These are phyloP conservation scores for Anaeromyces robustus DNA, from an alignment of 192 early-diverging fungal species.

Conservation along the genomic window DNA sequence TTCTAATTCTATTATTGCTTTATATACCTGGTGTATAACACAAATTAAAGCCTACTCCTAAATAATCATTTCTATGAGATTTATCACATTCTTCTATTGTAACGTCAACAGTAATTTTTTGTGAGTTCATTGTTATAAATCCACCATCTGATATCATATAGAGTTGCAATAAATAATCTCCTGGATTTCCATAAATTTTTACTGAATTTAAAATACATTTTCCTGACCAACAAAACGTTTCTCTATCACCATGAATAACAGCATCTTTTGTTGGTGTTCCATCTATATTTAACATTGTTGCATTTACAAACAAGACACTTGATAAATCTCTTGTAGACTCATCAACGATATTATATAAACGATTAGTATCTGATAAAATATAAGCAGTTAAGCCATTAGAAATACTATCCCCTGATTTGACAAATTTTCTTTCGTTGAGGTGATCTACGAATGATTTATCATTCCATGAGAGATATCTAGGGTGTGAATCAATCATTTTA, in stretches of 20 bases:
- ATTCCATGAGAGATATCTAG: background rate
- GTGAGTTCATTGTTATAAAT: background rate
- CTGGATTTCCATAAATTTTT: background rate
- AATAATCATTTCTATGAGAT: background rate
- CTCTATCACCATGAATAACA: background rate
- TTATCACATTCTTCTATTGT: background rate
- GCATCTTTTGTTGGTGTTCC: background rate
- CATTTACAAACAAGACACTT: background rate
- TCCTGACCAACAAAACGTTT: background rate
- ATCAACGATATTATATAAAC: background rate
- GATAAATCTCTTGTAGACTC: background rate
- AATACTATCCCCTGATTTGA: background rate
- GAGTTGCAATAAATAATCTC: background rate
- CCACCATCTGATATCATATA: background rate
- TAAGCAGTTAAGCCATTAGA: background rate
- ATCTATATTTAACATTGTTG: background rate
- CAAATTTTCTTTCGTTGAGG: background rate
- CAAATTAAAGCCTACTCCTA: background rate
- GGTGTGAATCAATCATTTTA: background rate
- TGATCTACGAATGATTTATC: background rate
- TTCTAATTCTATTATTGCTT: too few species aligned
- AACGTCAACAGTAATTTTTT: background rate
- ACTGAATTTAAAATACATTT: background rate
- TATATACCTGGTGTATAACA: background rate
- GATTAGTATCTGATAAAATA: background rate